A percentile compares a stretch with the other conserved stretches of the same genome.
Conservation (phyloP, 306 rosid species). For the Coriaria nepalensis region DNA sequence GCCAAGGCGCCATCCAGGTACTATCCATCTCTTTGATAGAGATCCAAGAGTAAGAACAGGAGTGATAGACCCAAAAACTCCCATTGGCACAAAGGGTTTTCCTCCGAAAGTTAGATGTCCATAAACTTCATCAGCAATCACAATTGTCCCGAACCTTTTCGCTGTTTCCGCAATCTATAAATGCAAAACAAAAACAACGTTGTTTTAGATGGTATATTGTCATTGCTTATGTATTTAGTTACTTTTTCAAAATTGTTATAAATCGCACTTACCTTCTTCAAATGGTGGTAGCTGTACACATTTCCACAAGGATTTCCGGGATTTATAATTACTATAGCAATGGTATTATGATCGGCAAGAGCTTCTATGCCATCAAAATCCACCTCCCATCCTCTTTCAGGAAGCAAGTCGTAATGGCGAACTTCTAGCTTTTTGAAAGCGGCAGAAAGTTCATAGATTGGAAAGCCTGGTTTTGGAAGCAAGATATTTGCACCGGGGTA, state of each 20-base stretch:
- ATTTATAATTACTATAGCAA: slow-evolving; percentile 72
- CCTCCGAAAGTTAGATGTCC: slow-evolving; percentile 85
- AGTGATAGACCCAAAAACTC: slow-evolving; percentile 73
- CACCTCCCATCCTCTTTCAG: slow-evolving; percentile 78
- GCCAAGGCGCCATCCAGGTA: slow-evolving; percentile 97
- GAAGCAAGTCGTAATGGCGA: slow-evolving; percentile 58
- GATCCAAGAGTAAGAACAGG: slow-evolving; percentile 91
- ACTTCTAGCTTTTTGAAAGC: slow-evolving; percentile 67
- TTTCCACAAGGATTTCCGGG: slow-evolving; percentile 97
- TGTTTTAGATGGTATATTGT: neutral
- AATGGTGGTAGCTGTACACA: slow-evolving; percentile 64
- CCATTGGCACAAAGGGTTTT: slow-evolving; percentile 92
- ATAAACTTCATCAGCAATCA: slow-evolving; percentile 94
- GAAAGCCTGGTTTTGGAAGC: slow-evolving; percentile 95
- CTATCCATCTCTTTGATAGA: slow-evolving; percentile 92
- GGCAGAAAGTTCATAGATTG: slow-evolving; percentile 76
- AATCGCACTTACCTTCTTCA: slow-evolving; percentile 54
- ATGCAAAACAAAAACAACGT: slow-evolving; percentile 5
- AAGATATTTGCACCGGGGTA: slow-evolving; percentile 71
- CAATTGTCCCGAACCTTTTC: slow-evolving; percentile 37
- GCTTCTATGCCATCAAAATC: slow-evolving; percentile 60
- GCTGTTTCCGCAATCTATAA: slow-evolving; percentile 72
- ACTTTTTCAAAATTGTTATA: no score
- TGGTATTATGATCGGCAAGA: slow-evolving; percentile 70
- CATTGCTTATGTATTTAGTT: no score